Conservation (phyloP, 768 basidiomycete species). For the Tricholoma saponaceum region DNA sequence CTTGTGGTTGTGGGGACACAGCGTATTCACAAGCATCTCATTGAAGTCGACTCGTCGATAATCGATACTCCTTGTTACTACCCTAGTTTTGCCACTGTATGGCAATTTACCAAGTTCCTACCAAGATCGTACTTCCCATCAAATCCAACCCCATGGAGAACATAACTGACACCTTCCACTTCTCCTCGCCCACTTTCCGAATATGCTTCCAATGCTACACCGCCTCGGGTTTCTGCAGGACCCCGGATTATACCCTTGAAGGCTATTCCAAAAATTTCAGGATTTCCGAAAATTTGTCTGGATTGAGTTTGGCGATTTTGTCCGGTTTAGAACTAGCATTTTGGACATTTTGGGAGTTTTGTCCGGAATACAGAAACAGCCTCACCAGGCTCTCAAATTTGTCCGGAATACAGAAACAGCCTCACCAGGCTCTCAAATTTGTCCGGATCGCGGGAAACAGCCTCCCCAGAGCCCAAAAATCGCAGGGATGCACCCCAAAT, state of each 20-base stretch:
- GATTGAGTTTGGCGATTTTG: background rate
- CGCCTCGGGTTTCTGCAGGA: too few relatives aligned
- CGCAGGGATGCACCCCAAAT: background rate
- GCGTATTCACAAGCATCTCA: too few relatives aligned
- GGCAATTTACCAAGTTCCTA: too few relatives aligned
- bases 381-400: background rate
- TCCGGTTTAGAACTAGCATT: background rate
- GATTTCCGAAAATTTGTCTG: background rate
- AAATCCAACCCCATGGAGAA: too few relatives aligned
- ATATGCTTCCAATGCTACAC: too few relatives aligned
- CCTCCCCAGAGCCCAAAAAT: background rate
- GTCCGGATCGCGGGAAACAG: background rate
- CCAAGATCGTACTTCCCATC: too few relatives aligned
- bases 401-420: background rate
- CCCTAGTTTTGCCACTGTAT: too few relatives aligned
- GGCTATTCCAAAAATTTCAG: background rate
- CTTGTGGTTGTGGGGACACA: too few relatives aligned
- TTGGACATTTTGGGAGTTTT: background rate
- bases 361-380: background rate
- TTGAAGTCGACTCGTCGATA: too few relatives aligned
- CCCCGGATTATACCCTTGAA: background rate
- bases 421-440: background rate
- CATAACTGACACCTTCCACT: too few relatives aligned
- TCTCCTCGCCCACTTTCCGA: too few relatives aligned
- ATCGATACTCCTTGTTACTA: too few relatives aligned